Conservation (phyloP, 768 basidiomycete species). For the Boletus vermiculosoides region DNA sequence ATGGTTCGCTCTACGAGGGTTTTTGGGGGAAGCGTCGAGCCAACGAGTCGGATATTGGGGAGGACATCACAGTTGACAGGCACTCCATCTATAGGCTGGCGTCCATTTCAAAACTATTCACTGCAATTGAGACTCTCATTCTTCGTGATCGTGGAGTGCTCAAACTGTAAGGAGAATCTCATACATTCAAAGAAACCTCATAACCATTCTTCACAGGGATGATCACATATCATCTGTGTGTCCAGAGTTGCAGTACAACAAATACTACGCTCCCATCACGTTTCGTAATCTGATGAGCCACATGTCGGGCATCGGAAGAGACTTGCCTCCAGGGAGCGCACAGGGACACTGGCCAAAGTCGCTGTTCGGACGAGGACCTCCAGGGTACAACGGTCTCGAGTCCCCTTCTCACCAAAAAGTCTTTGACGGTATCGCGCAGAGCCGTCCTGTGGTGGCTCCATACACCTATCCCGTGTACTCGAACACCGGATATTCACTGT, state of each 20-base stretch:
- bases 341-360: conserved; percentile 41
- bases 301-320: conserved; percentile 33
- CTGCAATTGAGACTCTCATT: conserved; percentile 47
- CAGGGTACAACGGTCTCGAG: conserved; percentile 28
- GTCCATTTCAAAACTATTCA: conserved; percentile 52
- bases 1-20: conserved; percentile 44
- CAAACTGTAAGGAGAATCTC: conserved; percentile 32
- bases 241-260: conserved; percentile 23
- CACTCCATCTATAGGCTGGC: conserved; percentile 53
- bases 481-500: conserved; percentile 35
- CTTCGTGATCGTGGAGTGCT: conserved; percentile 45
- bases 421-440: conserved; percentile 36
- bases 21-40: conserved; percentile 44
- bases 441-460: conserved; percentile 42
- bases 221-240: conserved; percentile 42
- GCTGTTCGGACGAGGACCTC: conserved; percentile 27
- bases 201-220: conserved; percentile 33
- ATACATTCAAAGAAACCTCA: background rate
- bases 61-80: conserved; percentile 32
- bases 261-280: conserved; percentile 33
- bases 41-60: conserved; percentile 38
- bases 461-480: conserved; percentile 45
- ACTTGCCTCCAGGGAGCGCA: conserved; percentile 37
- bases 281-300: conserved; percentile 44
- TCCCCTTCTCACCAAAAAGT: conserved; percentile 35